These are phyloP conservation scores for Heterobasidion occidentale DNA, from an alignment of 1,284 basidiomycete species.

Conservation along the genomic window DNA sequence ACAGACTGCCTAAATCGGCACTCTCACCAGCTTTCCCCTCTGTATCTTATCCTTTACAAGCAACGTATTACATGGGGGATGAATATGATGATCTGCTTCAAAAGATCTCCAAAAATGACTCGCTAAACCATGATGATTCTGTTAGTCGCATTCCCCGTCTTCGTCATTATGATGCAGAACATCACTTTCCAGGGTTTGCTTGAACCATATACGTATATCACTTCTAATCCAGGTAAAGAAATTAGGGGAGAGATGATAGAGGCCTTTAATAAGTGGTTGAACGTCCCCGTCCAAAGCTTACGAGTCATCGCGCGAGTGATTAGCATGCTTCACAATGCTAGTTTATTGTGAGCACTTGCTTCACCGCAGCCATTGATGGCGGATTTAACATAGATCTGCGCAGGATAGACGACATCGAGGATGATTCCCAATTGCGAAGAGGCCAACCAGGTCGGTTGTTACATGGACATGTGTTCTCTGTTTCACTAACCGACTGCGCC, in stretches of 20 bases:
- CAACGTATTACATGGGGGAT: not conserved
- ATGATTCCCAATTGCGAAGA: conserved; percentile 84
- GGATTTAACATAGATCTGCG: not conserved
- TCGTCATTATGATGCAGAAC: too few relatives aligned
- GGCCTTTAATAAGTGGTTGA: conserved; percentile 92
- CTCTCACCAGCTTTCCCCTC: too few relatives aligned
- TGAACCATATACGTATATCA: conserved; percentile 88
- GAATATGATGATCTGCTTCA: not conserved
- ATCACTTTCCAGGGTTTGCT: conserved; percentile 47
- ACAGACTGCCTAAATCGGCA: too few relatives aligned
- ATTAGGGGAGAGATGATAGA: conserved; percentile 85
- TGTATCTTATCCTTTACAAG: not conserved
- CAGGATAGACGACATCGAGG: conserved; percentile 97
- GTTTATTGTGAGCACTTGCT: conserved; percentile 64
- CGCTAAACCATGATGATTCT: not conserved
- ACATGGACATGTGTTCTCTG: conserved; percentile 1
- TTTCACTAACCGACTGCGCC: not conserved
- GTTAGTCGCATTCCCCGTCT: not conserved
- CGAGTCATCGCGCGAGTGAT: conserved; percentile 74
- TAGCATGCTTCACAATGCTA: conserved; percentile 92
- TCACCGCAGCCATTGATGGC: not conserved
- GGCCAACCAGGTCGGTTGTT: conserved; percentile 66
- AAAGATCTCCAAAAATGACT: not conserved
- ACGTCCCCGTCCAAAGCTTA: conserved; percentile 71
- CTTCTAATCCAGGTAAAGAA: conserved; percentile 87